A percentile compares a stretch with the other conserved stretches of the same genome.
phyloP scores from a whole-genome alignment of 805 yeast genomes.

The Metschnikowia chrysomelidarum region DNA sequence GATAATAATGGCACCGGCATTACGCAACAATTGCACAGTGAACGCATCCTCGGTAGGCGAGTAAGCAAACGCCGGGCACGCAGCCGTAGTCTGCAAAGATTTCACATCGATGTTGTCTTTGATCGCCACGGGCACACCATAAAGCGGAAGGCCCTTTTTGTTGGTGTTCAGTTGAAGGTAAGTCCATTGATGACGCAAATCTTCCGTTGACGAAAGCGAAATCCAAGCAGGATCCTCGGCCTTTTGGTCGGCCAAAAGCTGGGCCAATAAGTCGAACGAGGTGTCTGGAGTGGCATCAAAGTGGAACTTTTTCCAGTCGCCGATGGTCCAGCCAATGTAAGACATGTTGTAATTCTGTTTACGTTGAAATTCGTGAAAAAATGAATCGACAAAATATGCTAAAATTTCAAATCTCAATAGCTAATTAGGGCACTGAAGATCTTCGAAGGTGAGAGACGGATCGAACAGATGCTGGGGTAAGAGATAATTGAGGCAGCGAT shows the following conservation, averaged over 20 bases:
- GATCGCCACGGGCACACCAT: slow-evolving; percentile 93
- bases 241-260: slow-evolving; percentile 49
- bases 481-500: not conserved
- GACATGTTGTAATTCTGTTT: no score
- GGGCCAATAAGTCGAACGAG: slow-evolving; percentile 50
- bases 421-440: no score
- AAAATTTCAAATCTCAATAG: no score
- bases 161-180: slow-evolving; percentile 61
- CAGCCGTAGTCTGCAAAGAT: slow-evolving; percentile 86
- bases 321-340: slow-evolving; percentile 69
- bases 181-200: slow-evolving; percentile 73
- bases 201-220: slow-evolving; percentile 63
- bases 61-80: slow-evolving; percentile 84
- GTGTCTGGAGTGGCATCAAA: slow-evolving; percentile 55
- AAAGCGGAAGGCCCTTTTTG: slow-evolving; percentile 60
- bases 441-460: slow-evolving; percentile 10
- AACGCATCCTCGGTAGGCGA: slow-evolving; percentile 71
- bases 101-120: slow-evolving; percentile 92
- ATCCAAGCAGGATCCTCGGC: slow-evolving; percentile 90
- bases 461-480: not conserved
- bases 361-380: no score
- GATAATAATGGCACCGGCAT: slow-evolving; percentile 88
- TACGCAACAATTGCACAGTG: slow-evolving; percentile 67
- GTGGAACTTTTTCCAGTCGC: slow-evolving; percentile 77
- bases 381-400: no score